phyloP scores from a whole-genome alignment of 192 early-diverging fungal species.

The Oehlia diaphana region DNA sequence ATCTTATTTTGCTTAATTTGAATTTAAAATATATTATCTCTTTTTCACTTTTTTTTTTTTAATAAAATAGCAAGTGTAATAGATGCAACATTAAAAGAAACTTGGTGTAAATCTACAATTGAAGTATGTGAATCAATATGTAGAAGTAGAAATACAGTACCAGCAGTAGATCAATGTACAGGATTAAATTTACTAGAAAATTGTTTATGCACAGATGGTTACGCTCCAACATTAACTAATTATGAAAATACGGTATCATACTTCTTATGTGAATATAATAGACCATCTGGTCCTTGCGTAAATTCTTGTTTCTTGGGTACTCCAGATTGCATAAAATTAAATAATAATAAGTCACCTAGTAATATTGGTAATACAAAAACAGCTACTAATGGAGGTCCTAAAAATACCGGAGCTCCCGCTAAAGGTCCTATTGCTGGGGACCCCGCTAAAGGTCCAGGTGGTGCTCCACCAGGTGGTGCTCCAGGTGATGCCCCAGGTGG shows the following conservation, averaged over 20 bases:
- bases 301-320: background rate
- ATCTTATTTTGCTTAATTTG: too few relatives aligned
- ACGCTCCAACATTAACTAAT: background rate
- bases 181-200: background rate
- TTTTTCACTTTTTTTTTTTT: background rate
- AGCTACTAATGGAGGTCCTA: too few relatives aligned
- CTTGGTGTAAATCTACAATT: background rate
- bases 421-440: too few relatives aligned
- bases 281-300: background rate
- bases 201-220: background rate
- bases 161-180: background rate
- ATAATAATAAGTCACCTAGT: background rate
- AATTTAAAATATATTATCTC: too few relatives aligned
- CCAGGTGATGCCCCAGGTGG: too few relatives aligned
- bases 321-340: background rate
- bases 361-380: too few relatives aligned
- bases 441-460: too few relatives aligned
- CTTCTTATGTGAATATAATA: background rate
- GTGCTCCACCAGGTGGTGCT: too few relatives aligned
- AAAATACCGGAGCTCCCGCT: too few relatives aligned
- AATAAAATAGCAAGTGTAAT: background rate
- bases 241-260: background rate
- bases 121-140: background rate
- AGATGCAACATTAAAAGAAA: background rate
- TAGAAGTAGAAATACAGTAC: background rate